Evolutionary conservation across 2,329 filamentous ascomycete genomes (phyloP).

Genomic region (Chrysosporium queenslandicum): DNA sequence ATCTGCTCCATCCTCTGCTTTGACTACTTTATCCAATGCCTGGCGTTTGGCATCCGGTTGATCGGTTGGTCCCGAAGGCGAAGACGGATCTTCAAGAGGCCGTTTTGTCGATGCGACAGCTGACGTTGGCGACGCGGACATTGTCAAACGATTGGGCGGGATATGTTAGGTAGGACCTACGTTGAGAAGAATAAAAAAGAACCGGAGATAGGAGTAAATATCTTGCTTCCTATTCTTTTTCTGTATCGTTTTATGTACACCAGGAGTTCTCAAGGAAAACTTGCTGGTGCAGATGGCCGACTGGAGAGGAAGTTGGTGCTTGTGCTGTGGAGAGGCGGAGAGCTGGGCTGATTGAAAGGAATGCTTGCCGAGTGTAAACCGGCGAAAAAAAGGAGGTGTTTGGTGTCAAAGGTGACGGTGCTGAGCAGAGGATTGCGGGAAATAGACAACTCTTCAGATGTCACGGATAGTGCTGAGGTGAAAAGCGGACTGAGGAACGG

Average conservation of each 20-base stretch:
- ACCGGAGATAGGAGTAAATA: slow-evolving; percentile 37
- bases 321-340: slow-evolving; percentile 14
- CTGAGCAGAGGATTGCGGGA: slow-evolving; percentile 11
- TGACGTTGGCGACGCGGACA: slow-evolving; percentile 57
- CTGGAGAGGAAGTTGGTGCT: slow-evolving; percentile 17
- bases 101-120: slow-evolving; percentile 58
- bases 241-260: slow-evolving; percentile 65
- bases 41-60: slow-evolving; percentile 96
- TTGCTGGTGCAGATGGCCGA: slow-evolving; percentile 61
- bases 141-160: slow-evolving; percentile 36
- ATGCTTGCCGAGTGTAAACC: slow-evolving; percentile 11
- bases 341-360: slow-evolving; percentile 10
- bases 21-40: slow-evolving; percentile 83
- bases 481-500: slow-evolving; percentile 26
- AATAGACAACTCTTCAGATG: slow-evolving; percentile 5
- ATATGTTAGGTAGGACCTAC: slow-evolving; percentile 28
- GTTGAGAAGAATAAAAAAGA: slow-evolving; percentile 18
- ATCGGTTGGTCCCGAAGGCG: slow-evolving; percentile 79
- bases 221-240: slow-evolving; percentile 41
- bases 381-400: slow-evolving; percentile 18
- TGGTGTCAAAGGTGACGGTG: slow-evolving; percentile 9
- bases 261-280: slow-evolving; percentile 81
- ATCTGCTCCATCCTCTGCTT: slow-evolving; percentile 44
- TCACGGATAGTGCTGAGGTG: slow-evolving; percentile 28
- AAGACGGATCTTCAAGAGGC: slow-evolving; percentile 92